A percentile compares a stretch with the other conserved stretches of the same genome.
phyloP scores from a whole-genome alignment of 495 filamentous ascomycete species.

The Pyrenopolyporus hunteri region DNA sequence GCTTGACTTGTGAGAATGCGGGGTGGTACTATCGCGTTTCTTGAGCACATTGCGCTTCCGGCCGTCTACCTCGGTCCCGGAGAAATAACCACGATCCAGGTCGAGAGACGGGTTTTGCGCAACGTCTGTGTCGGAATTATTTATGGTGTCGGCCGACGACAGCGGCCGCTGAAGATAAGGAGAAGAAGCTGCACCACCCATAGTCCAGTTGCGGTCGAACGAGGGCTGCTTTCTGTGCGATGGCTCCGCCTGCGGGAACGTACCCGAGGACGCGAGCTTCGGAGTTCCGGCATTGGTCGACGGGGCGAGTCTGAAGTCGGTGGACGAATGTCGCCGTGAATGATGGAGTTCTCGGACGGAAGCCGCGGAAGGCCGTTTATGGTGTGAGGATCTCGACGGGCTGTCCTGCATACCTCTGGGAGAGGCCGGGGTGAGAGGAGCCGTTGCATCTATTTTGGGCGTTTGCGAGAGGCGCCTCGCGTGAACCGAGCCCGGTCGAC shows the following conservation, averaged over 20 bases:
- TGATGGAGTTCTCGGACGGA: slow-evolving; percentile 84
- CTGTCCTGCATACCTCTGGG: slow-evolving; percentile 60
- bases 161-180: slow-evolving; percentile 46
- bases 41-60: slow-evolving; percentile 76
- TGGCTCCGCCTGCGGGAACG: slow-evolving; percentile 44
- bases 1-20: slow-evolving; percentile 70
- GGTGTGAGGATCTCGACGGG: slow-evolving; percentile 55
- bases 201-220: slow-evolving; percentile 89
- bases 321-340: slow-evolving; percentile 84
- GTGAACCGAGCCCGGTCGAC: slow-evolving; percentile 48
- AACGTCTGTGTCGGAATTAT: slow-evolving; percentile 41
- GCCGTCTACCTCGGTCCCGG: slow-evolving; percentile 81
- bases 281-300: slow-evolving; percentile 42
- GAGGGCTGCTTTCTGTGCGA: slow-evolving; percentile 82
- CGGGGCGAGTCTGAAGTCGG: slow-evolving; percentile 64
- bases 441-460: slow-evolving; percentile 47
- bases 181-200: slow-evolving; percentile 61
- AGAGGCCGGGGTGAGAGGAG: slow-evolving; percentile 50
- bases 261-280: slow-evolving; percentile 42
- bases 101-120: slow-evolving; percentile 57
- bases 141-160: slow-evolving; percentile 52
- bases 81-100: slow-evolving; percentile 92
- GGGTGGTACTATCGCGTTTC: slow-evolving; percentile 69
- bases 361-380: slow-evolving; percentile 73
- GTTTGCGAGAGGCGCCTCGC: slow-evolving; percentile 53